Conservation (phyloP, 2,329 filamentous ascomycete species). For the Cordyceps javanica region DNA sequence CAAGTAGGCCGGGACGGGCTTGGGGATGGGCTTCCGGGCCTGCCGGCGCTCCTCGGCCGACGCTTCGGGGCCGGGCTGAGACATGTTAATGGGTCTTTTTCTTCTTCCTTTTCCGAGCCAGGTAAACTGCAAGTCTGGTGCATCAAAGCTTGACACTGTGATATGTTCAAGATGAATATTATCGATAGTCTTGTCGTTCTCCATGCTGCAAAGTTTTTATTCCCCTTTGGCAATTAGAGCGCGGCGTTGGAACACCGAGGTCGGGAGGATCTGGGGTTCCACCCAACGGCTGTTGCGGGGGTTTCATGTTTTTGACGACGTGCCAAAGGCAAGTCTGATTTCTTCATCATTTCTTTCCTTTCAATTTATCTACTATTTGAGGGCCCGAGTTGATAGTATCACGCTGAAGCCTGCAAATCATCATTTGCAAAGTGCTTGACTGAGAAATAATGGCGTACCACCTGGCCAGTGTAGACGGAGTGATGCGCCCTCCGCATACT, state of each 20-base stretch:
- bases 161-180: background rate
- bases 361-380: too few species aligned
- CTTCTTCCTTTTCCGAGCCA: background rate
- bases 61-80: slow-evolving; percentile 13
- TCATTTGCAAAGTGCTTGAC: background rate
- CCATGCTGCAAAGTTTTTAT: background rate
- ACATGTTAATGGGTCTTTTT: background rate
- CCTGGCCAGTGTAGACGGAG: background rate
- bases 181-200: background rate
- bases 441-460: background rate
- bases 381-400: too few species aligned
- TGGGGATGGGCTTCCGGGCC: slow-evolving; percentile 38
- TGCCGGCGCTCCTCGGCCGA: slow-evolving; percentile 31
- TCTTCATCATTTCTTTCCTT: background rate
- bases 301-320: background rate
- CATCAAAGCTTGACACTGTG: background rate
- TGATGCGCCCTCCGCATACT: background rate
- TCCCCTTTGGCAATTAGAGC: background rate
- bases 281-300: slow-evolving; percentile 5
- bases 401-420: background rate
- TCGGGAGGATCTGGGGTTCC: slow-evolving; percentile 2
- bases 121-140: background rate
- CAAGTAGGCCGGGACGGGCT: slow-evolving; percentile 44
- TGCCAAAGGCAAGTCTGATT: background rate
- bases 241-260: slow-evolving; percentile 8